These are phyloP conservation scores for Chrysochromulina tobinii DNA, from an alignment of 78 protist genomes.

Conservation along the genomic window DNA sequence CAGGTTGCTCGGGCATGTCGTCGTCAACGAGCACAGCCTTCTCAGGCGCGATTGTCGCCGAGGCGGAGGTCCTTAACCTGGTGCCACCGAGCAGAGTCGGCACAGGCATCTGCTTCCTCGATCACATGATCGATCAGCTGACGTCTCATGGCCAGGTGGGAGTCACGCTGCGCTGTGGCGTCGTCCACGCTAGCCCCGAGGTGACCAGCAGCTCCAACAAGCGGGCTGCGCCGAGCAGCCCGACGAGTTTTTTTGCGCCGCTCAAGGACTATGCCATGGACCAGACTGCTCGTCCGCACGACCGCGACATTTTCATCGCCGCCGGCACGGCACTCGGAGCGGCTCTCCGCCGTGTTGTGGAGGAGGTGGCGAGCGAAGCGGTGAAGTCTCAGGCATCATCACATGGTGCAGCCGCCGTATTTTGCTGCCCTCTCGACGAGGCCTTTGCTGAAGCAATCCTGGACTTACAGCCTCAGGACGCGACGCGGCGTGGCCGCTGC, in stretches of 20 bases:
- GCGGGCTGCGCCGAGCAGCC: no score
- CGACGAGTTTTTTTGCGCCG: no score
- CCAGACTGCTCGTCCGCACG: not conserved
- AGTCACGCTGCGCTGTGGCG: not conserved
- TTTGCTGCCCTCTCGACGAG: constrained; percentile 14
- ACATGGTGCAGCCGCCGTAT: not conserved
- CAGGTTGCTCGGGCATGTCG: no score
- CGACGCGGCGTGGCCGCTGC: not conserved
- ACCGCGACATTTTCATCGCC: not conserved
- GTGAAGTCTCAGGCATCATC: not conserved
- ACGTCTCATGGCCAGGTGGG: not conserved
- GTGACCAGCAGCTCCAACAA: no score
- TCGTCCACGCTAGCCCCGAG: not conserved
- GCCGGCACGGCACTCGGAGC: not conserved
- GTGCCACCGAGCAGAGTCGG: not conserved
- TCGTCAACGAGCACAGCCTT: no score
- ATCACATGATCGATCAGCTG: constrained; percentile 25
- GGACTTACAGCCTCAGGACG: not conserved
- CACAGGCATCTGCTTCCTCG: not conserved
- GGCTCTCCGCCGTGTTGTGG: not conserved
- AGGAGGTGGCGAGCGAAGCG: not conserved
- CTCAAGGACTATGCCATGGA: no score
- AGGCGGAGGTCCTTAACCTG: not conserved
- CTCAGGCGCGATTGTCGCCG: not conserved
- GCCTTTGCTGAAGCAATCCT: not conserved